These are phyloP conservation scores for Erodium chrysanthum DNA, from an alignment of 441 rosid species.

Conservation along the genomic window DNA sequence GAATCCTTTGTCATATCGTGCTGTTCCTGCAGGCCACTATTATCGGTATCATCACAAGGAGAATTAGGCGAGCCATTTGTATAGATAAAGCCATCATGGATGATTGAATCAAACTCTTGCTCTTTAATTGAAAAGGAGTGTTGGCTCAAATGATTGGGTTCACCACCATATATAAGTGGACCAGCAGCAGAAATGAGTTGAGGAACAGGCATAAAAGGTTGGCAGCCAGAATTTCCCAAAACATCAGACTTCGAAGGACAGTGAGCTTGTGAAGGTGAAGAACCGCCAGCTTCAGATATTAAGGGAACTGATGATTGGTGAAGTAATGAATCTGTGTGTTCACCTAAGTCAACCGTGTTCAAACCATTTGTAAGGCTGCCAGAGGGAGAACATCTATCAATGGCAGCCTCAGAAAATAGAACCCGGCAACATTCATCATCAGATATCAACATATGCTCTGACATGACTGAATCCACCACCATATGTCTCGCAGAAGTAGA, in stretches of 20 bases:
- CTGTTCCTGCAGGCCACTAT: slow-evolving; percentile 34
- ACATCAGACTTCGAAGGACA: too few species aligned
- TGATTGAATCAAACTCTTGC: slow-evolving; percentile 29
- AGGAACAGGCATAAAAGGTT: slow-evolving; percentile 28
- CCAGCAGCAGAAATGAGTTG: slow-evolving; percentile 30
- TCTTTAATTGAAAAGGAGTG: slow-evolving; percentile 16
- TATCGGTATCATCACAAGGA: slow-evolving; percentile 28
- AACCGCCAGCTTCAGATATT: slow-evolving; percentile 28
- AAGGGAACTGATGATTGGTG: slow-evolving; percentile 31
- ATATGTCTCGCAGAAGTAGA: slow-evolving; percentile 35
- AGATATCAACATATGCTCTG: slow-evolving; percentile 49
- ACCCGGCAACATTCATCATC: slow-evolving; percentile 84
- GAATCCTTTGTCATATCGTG: slow-evolving; percentile 41
- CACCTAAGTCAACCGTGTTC: slow-evolving; percentile 30
- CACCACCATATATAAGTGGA: slow-evolving; percentile 25
- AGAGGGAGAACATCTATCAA: slow-evolving; percentile 30
- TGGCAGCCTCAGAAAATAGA: slow-evolving; percentile 51
- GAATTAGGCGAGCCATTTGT: slow-evolving; percentile 35
- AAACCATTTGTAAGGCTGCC: slow-evolving; percentile 33
- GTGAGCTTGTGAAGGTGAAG: too few species aligned
- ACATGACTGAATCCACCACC: slow-evolving; percentile 27
- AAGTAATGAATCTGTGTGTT: slow-evolving; percentile 29
- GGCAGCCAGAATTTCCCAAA: too few species aligned
- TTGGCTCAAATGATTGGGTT: slow-evolving; percentile 31
- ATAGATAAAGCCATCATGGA: slow-evolving; percentile 38